Evolutionary conservation across 2,329 filamentous ascomycete genomes (phyloP).

Genomic region (Neofusicoccum umdonicola): DNA sequence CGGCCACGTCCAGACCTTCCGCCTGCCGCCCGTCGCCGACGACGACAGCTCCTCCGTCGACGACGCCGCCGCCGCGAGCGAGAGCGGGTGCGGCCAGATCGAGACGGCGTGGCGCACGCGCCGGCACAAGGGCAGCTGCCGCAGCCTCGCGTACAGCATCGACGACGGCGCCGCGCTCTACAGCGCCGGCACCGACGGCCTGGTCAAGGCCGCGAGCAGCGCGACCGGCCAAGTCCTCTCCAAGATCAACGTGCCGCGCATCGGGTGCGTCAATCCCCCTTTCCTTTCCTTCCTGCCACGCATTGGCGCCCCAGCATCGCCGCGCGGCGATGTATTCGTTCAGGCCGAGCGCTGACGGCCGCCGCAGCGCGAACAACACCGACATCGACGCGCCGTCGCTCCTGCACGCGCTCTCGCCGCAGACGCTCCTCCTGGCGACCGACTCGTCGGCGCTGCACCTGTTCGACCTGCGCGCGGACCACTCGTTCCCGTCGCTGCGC

Average conservation of each 20-base stretch:
- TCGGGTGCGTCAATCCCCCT: constrained; percentile 30
- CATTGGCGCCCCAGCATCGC: not conserved
- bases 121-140: constrained; percentile 91
- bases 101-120: constrained; percentile 82
- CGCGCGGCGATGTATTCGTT: constrained; percentile 26
- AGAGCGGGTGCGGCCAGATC: constrained; percentile 70
- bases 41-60: constrained; percentile 48
- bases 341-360: too few relatives aligned
- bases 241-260: constrained; percentile 73
- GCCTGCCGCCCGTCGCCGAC: constrained; percentile 61
- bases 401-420: constrained; percentile 79
- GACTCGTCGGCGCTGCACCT: constrained; percentile 88
- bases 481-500: constrained; percentile 57
- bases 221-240: constrained; percentile 67
- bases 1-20: constrained; percentile 82
- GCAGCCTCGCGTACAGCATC: constrained; percentile 72
- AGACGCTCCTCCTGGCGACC: constrained; percentile 83
- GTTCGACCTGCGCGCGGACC: constrained; percentile 68
- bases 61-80: constrained; percentile 46
- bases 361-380: constrained; percentile 26
- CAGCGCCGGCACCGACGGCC: constrained; percentile 60
- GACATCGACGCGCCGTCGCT: constrained; percentile 72
- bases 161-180: constrained; percentile 76
- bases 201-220: constrained; percentile 60
- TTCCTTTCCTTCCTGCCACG: not conserved